Conservation (phyloP, 2,329 filamentous ascomycete genomes). For the Cytospora chrysosperma region DNA sequence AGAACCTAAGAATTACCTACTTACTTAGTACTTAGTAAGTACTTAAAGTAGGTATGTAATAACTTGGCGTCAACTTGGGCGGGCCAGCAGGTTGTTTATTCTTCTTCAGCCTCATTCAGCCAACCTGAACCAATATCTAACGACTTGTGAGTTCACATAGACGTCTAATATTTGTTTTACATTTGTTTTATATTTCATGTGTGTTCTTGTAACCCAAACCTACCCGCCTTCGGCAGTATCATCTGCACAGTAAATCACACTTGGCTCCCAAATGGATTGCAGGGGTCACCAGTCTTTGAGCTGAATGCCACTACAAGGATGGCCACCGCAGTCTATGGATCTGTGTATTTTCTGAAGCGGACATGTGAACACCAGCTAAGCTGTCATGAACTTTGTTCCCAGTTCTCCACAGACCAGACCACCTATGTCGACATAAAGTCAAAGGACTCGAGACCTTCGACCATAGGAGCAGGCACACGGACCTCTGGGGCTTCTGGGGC, state of each 20-base stretch:
- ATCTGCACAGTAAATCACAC: neutral
- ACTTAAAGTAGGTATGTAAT: no score
- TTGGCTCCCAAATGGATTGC: neutral
- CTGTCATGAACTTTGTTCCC: no score
- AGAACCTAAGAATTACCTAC: no score
- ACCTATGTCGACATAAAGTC: conserved; percentile 12
- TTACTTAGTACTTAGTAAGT: no score
- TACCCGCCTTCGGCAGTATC: neutral
- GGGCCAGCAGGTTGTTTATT: neutral
- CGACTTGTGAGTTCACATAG: neutral
- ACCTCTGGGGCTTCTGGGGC: conserved; percentile 29
- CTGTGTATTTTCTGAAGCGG: neutral
- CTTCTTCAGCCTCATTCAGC: neutral
- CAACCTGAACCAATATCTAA: neutral
- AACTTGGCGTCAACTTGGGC: no score
- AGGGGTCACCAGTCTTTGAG: neutral
- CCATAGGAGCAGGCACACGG: conserved; percentile 20
- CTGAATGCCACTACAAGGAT: neutral
- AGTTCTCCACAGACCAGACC: neutral
- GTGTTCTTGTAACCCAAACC: neutral
- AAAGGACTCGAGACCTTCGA: conserved; percentile 6
- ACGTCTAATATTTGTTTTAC: no score
- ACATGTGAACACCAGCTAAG: no score
- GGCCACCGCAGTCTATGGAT: neutral
- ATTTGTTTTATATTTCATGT: no score